These are phyloP conservation scores for Arthrinium phaeospermum DNA, from an alignment of 2,329 filamentous ascomycete species.

Conservation along the genomic window DNA sequence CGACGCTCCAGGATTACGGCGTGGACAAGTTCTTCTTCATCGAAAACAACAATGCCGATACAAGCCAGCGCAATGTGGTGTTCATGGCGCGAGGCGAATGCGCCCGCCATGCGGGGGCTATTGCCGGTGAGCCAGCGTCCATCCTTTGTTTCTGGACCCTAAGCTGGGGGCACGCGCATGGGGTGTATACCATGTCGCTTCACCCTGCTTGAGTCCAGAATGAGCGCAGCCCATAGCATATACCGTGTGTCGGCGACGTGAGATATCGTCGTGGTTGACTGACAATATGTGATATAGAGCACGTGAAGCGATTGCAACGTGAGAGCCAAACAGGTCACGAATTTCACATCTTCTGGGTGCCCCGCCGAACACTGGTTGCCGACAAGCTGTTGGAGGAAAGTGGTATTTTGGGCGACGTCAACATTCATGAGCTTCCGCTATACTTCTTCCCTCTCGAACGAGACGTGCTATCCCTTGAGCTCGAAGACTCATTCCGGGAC, in stretches of 20 bases:
- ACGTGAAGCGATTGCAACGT: slow-evolving; percentile 87
- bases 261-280: background rate
- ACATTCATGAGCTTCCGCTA: slow-evolving; percentile 82
- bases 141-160: background rate
- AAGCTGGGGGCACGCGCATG: background rate
- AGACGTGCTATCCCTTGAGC: slow-evolving; percentile 88
- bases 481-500: slow-evolving; percentile 85
- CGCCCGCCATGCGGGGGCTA: slow-evolving; percentile 78
- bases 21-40: slow-evolving; percentile 97
- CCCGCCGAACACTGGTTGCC: slow-evolving; percentile 87
- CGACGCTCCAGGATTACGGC: slow-evolving; percentile 93
- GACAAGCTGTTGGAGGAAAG: slow-evolving; percentile 92
- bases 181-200: background rate
- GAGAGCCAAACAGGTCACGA: slow-evolving; percentile 92
- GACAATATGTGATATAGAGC: slow-evolving; percentile 66
- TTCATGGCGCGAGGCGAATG: slow-evolving; percentile 93
- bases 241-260: background rate
- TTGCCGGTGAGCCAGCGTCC: slow-evolving; percentile 79
- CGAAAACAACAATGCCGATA: slow-evolving; percentile 94
- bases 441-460: slow-evolving; percentile 92
- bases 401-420: slow-evolving; percentile 91
- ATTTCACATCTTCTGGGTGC: slow-evolving; percentile 96
- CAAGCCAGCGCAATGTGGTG: slow-evolving; percentile 91
- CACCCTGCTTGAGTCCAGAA: background rate
- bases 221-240: background rate